phyloP scores from a whole-genome alignment of 2,329 filamentous ascomycete genomes.

The Aspergillus chevalieri region DNA sequence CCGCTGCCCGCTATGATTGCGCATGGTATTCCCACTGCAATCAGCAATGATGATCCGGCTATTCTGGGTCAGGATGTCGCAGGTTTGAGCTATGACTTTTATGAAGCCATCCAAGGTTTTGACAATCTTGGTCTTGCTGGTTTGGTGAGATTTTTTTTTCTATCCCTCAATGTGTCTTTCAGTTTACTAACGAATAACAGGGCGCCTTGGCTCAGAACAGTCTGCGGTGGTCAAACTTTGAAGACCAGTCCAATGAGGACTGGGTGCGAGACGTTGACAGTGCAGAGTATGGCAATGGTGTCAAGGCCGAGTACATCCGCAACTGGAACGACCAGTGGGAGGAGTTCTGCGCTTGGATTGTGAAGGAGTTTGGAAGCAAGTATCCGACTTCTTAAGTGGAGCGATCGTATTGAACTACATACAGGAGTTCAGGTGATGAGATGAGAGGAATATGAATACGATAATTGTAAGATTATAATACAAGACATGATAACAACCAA shows the following conservation, averaged over 20 bases:
- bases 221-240: conserved; percentile 76
- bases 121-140: conserved; percentile 86
- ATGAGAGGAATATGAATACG: too few relatives aligned
- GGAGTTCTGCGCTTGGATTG: conserved; percentile 79
- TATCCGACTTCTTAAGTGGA: neutral
- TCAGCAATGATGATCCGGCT: conserved; percentile 86
- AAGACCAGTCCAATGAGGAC: conserved; percentile 63
- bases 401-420: neutral
- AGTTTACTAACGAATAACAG: conserved; percentile 3
- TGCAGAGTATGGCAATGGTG: conserved; percentile 61
- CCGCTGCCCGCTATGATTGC: conserved; percentile 76
- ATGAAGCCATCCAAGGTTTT: conserved; percentile 85
- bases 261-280: conserved; percentile 70
- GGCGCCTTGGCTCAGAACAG: conserved; percentile 74
- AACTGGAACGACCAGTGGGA: conserved; percentile 80
- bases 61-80: conserved; percentile 75
- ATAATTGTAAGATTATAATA: too few relatives aligned
- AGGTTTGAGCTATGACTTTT: conserved; percentile 86
- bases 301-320: conserved; percentile 64
- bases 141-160: conserved; percentile 50
- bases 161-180: neutral
- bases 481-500: too few relatives aligned
- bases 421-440: neutral
- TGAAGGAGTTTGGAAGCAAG: conserved; percentile 33
- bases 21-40: conserved; percentile 69